Percentiles rank a stretch among this genome's conserved stretches.
phyloP scores from a whole-genome alignment of 352 stramenopile species.

The Chrysophaeum taylorii region DNA sequence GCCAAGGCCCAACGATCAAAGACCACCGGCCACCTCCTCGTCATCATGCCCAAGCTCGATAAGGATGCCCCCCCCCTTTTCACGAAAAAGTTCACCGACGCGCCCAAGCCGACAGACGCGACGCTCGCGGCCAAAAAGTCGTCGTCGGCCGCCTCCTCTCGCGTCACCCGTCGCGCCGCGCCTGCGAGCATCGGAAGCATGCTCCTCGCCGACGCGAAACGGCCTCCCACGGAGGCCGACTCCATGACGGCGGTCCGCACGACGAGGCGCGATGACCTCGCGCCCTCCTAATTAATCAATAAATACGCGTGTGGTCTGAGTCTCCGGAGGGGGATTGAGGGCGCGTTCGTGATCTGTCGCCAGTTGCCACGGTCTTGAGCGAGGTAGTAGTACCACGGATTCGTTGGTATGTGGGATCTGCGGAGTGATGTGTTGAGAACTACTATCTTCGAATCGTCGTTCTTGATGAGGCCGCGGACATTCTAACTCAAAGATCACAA shows the following conservation, averaged over 20 bases:
- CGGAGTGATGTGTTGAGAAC: too few relatives aligned
- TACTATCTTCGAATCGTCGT: too few relatives aligned
- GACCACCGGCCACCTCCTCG: conserved; percentile 34
- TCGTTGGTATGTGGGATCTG: too few relatives aligned
- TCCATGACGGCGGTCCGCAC: not conserved
- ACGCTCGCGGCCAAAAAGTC: not conserved
- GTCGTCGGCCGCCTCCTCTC: not conserved
- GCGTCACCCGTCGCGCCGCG: not conserved
- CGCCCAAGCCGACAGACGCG: not conserved
- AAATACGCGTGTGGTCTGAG: too few relatives aligned
- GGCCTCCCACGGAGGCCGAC: not conserved
- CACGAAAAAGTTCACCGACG: not conserved
- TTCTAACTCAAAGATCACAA: too few relatives aligned
- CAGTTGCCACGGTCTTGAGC: too few relatives aligned
- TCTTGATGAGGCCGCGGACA: too few relatives aligned
- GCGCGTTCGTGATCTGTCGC: too few relatives aligned
- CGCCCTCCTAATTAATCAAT: too few relatives aligned
- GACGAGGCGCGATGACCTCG: not conserved
- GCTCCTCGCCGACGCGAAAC: conserved; percentile 1
- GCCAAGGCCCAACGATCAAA: conserved; percentile 36
- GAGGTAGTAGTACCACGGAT: too few relatives aligned
- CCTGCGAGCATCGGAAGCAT: not conserved
- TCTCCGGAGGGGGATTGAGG: too few relatives aligned
- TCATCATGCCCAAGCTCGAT: conserved; percentile 58
- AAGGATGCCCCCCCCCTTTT: not conserved